These are phyloP conservation scores for Melanogaster broomeanus DNA, from an alignment of 768 basidiomycete genomes.

Conservation along the genomic window DNA sequence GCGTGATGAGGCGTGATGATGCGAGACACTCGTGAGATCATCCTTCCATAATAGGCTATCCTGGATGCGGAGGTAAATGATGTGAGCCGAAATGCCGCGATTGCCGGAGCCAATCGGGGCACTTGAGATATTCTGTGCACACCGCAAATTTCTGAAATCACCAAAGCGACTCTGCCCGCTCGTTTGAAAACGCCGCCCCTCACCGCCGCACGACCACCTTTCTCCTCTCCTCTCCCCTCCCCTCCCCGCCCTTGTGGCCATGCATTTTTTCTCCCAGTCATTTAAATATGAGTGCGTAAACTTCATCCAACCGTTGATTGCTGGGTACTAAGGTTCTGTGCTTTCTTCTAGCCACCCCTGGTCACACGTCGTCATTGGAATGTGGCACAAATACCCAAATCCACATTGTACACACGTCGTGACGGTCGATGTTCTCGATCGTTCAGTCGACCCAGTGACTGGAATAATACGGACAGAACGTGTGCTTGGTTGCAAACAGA, in stretches of 20 bases:
- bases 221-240: constrained; percentile 19
- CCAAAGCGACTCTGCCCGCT: background rate
- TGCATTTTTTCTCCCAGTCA: constrained; percentile 88
- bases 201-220: constrained; percentile 20
- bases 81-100: constrained; percentile 14
- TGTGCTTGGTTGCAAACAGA: constrained; percentile 89
- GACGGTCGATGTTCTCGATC: constrained; percentile 84
- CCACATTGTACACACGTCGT: constrained; percentile 88
- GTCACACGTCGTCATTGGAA: constrained; percentile 87
- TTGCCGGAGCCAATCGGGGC: constrained; percentile 31
- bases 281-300: constrained; percentile 78
- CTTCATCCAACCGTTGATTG: constrained; percentile 1
- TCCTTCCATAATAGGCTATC: background rate
- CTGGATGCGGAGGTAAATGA: background rate
- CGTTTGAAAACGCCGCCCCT: constrained; percentile 16
- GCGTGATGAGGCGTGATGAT: too few species aligned
- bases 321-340: constrained; percentile 10
- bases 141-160: constrained; percentile 14
- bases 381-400: constrained; percentile 97
- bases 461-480: constrained; percentile 93
- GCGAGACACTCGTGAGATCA: constrained; percentile 17
- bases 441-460: constrained; percentile 77
- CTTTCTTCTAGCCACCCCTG: constrained; percentile 69
- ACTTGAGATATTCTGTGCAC: background rate
- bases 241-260: constrained; percentile 36